Conservation (phyloP, 495 filamentous ascomycete species). For the Amniculicola lignicola region DNA sequence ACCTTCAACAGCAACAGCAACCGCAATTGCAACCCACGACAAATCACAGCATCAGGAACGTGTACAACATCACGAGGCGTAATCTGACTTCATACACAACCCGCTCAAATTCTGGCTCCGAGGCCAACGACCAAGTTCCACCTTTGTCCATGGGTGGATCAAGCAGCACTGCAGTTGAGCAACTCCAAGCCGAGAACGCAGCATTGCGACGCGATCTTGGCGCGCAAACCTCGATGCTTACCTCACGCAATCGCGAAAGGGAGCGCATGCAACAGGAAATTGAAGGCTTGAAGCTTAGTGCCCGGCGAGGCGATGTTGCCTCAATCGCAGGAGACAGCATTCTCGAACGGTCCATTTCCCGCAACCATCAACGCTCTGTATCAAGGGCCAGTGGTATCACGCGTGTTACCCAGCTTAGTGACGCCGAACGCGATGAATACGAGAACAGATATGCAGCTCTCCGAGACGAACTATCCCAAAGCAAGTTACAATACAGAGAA, state of each 20-base stretch:
- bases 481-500: slow-evolving; percentile 72
- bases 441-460: slow-evolving; percentile 79
- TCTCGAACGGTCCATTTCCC: slow-evolving; percentile 86
- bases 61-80: slow-evolving; percentile 60
- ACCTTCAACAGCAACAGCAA: slow-evolving; percentile 47
- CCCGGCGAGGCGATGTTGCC: slow-evolving; percentile 63
- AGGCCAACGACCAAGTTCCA: slow-evolving; percentile 54
- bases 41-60: slow-evolving; percentile 54
- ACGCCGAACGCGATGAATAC: slow-evolving; percentile 78
- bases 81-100: slow-evolving; percentile 58
- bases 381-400: slow-evolving; percentile 73
- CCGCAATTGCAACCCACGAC: slow-evolving; percentile 37
- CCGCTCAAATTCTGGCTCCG: slow-evolving; percentile 54
- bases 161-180: slow-evolving; percentile 69
- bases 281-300: slow-evolving; percentile 86
- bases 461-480: slow-evolving; percentile 77
- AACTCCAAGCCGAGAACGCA: slow-evolving; percentile 86
- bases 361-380: slow-evolving; percentile 67
- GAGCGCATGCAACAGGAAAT: slow-evolving; percentile 95
- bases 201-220: slow-evolving; percentile 88
- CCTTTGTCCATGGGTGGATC: slow-evolving; percentile 52
- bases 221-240: slow-evolving; percentile 96
- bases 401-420: slow-evolving; percentile 65
- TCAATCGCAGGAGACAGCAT: slow-evolving; percentile 83
- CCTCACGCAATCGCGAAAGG: slow-evolving; percentile 90